These are phyloP conservation scores for Xylariaceae sp. DNA, from an alignment of 2,329 filamentous ascomycete genomes.

Conservation along the genomic window DNA sequence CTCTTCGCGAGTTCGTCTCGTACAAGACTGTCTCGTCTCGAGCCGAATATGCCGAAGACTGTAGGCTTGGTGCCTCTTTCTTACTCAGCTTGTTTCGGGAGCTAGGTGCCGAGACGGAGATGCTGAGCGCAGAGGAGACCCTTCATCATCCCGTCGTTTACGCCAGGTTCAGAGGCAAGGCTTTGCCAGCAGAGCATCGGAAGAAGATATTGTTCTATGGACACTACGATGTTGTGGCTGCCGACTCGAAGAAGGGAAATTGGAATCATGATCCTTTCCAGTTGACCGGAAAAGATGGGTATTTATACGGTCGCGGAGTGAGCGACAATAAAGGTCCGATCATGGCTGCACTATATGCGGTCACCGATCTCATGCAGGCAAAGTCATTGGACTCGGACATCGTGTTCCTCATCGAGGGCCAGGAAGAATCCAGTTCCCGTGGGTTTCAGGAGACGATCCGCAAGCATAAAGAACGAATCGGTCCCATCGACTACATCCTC, in stretches of 20 bases:
- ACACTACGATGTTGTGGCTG: slow-evolving; percentile 95
- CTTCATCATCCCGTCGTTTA: slow-evolving; percentile 86
- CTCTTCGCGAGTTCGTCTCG: slow-evolving; percentile 79
- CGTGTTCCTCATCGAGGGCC: slow-evolving; percentile 91
- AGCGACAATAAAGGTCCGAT: slow-evolving; percentile 98
- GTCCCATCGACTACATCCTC: slow-evolving; percentile 88
- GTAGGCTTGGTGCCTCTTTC: slow-evolving; percentile 87
- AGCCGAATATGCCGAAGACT: slow-evolving; percentile 84
- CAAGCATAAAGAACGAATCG: slow-evolving; percentile 79
- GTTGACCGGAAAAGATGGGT: slow-evolving; percentile 86
- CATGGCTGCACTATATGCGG: slow-evolving; percentile 88
- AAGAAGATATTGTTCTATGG: slow-evolving; percentile 96
- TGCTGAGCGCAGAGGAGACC: slow-evolving; percentile 76
- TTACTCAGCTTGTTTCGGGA: slow-evolving; percentile 88
- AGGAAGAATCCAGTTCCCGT: slow-evolving; percentile 91
- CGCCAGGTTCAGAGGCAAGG: slow-evolving; percentile 80
- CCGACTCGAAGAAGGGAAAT: slow-evolving; percentile 75
- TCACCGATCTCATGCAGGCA: slow-evolving; percentile 82
- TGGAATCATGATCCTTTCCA: slow-evolving; percentile 89
- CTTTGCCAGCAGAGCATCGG: slow-evolving; percentile 59
- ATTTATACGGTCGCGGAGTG: slow-evolving; percentile 91
- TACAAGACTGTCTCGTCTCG: slow-evolving; percentile 90
- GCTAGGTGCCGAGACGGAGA: slow-evolving; percentile 83
- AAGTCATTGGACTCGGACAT: slow-evolving; percentile 84
- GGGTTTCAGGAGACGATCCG: slow-evolving; percentile 84